Evolutionary conservation across 108 stramenopile genomes (phyloP), one percentile per base, ranked within the genome.

Genomic region (Cyclotella distinguenda): DNA sequence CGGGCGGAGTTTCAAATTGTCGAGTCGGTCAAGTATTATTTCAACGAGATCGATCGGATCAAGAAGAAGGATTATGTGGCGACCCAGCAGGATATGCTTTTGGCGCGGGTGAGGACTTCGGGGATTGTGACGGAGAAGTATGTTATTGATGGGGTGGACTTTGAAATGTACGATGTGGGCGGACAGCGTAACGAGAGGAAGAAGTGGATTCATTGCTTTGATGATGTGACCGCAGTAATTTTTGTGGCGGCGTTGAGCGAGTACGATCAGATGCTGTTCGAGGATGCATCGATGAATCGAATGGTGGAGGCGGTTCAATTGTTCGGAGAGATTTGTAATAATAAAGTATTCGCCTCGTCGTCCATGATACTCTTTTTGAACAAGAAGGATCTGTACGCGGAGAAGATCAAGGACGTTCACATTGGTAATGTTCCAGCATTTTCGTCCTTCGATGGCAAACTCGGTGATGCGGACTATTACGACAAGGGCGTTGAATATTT

Each of bases 201-300:
- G 40, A 93, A 95, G 71, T 95, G 95, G 95, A 93, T 96, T 49
- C 86, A 93, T 51, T 91, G 91, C 67, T 95, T 98, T 67, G 97
- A 98, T 65, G 85, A 92, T 42, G 97, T 99, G n/a, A 97, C 96
- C 42, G 98, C 97, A 21, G 96, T 99, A 61, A 97, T 99, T 50
- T 99, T 98, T 73, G 97, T 99, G 28, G 97, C 96, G 6, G 97
- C 97, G 7, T 80, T 99, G 43, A 91, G 89, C 40, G 97, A 98
- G 74, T 99, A 95, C 66, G 96, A 99, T 70, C 98, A 99, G 77
- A 75, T 82, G 47, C 88, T 99, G 7, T 97, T 91, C 33, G 98
- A 99, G 68, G 91, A 97, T 74, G 84, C 80, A 51, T 68, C 85
- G 67, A 90, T 90, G 30, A 99, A 99, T 77, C 86, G 98, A 49